phyloP scores from a whole-genome alignment of 2,329 filamentous ascomycete genomes.

The Colletotrichum phormii region DNA sequence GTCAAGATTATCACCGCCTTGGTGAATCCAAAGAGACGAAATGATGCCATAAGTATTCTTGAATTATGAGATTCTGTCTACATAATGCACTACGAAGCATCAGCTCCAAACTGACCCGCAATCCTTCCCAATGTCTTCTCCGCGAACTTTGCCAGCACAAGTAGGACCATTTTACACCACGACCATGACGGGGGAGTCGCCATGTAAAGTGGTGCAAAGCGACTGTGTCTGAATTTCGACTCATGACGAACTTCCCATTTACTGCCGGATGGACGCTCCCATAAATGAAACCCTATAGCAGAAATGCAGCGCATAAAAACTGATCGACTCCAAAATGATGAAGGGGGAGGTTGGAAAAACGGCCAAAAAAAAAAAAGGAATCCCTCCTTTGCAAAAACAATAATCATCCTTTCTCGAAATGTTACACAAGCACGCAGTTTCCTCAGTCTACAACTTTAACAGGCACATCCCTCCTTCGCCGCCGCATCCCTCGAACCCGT shows the following conservation, averaged over 20 bases:
- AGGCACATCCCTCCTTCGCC: constrained; percentile 93
- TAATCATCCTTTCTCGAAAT: neutral
- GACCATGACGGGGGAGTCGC: constrained; percentile 23
- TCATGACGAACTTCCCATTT: constrained; percentile 14
- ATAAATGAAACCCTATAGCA: constrained; percentile 32
- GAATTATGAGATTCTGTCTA: constrained; percentile 27
- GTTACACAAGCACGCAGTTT: neutral
- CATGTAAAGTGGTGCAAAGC: constrained; percentile 1
- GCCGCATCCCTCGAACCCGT: constrained; percentile 77
- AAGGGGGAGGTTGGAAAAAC: neutral
- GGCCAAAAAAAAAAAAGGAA: constrained; percentile 3
- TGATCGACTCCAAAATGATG: constrained; percentile 31
- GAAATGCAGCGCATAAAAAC: constrained; percentile 35
- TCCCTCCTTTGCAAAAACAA: constrained; percentile 30
- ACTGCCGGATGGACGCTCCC: constrained; percentile 32
- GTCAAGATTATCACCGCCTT: neutral
- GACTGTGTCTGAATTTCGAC: constrained; percentile 11
- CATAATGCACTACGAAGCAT: constrained; percentile 24
- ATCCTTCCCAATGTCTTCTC: constrained; percentile 27
- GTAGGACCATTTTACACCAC: constrained; percentile 30
- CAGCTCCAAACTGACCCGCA: constrained; percentile 21
- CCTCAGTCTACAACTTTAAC: constrained; percentile 58
- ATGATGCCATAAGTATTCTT: constrained; percentile 8
- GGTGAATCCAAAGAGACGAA: neutral
- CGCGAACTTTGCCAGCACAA: constrained; percentile 12